A percentile compares a stretch with the other conserved stretches of the same genome.
Conservation (phyloP, 371 early-diverging fungal genomes). For the Actinomortierella wolfii region DNA sequence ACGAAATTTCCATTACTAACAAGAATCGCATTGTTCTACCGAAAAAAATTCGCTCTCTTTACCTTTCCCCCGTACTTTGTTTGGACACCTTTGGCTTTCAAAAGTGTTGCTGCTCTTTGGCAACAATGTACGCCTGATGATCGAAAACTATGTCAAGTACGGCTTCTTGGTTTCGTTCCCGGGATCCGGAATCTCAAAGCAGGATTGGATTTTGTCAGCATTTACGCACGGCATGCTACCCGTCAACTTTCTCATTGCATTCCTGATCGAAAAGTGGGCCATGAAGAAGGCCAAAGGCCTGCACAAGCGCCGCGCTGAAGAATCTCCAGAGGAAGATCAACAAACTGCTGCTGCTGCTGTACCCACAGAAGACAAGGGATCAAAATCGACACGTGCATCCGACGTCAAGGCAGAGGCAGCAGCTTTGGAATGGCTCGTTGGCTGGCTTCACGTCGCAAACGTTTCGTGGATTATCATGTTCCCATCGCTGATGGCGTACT, state of each 20-base stretch:
- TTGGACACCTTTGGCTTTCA: not conserved
- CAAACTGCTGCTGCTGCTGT: too few relatives aligned
- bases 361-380: conserved; percentile 4
- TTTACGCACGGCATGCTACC: conserved; percentile 59
- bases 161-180: conserved; percentile 79
- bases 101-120: conserved; percentile 83
- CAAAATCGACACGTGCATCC: conserved; percentile 12
- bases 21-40: not conserved
- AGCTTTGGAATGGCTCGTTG: conserved; percentile 8
- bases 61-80: not conserved
- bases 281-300: conserved; percentile 34
- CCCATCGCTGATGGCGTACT: conserved; percentile 74
- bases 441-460: conserved; percentile 60
- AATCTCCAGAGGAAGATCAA: not conserved
- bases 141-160: conserved; percentile 90
- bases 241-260: conserved; percentile 55
- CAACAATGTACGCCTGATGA: conserved; percentile 79
- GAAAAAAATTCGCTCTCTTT: not conserved
- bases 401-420: conserved; percentile 6
- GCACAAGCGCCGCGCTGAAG: conserved; percentile 23
- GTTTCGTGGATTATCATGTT: conserved; percentile 59
- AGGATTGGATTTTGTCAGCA: conserved; percentile 60
- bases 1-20: too few relatives aligned
- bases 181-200: conserved; percentile 53
- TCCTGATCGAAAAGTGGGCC: conserved; percentile 58